A percentile compares a stretch with the other conserved stretches of the same genome.
Evolutionary conservation across 352 stramenopile species (phyloP).

Genomic region (Globisporangium cystogenes): DNA sequence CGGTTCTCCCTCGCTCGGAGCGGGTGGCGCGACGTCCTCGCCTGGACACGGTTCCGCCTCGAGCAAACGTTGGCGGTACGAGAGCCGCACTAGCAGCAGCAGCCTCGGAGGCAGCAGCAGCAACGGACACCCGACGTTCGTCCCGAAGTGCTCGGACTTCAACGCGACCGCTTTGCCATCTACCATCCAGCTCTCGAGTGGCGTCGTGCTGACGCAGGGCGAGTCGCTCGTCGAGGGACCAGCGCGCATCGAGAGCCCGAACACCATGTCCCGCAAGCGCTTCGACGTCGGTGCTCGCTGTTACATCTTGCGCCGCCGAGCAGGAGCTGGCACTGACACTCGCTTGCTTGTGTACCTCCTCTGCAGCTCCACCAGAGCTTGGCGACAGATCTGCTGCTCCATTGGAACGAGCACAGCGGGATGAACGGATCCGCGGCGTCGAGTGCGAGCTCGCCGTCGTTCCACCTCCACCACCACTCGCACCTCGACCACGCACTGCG

Average conservation of each 20-base stretch:
- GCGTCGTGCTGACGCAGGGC: slow-evolving; percentile 36
- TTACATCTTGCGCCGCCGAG: not conserved
- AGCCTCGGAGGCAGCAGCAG: not conserved
- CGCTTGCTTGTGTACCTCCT: not conserved
- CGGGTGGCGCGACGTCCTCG: not conserved
- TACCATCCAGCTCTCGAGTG: slow-evolving; percentile 27
- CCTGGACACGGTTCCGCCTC: not conserved
- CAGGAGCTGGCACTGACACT: not conserved
- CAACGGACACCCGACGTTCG: slow-evolving; percentile 10
- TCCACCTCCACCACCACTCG: slow-evolving; percentile 10
- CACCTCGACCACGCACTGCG: slow-evolving; percentile 5
- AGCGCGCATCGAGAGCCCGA: slow-evolving; percentile 25
- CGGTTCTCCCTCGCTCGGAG: no score
- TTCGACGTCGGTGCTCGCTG: slow-evolving; percentile 38
- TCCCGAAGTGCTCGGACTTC: slow-evolving; percentile 20
- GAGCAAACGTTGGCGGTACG: not conserved
- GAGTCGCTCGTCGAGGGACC: slow-evolving; percentile 37
- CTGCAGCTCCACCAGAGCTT: slow-evolving; percentile 54
- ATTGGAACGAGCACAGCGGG: slow-evolving; percentile 17
- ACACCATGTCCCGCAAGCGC: slow-evolving; percentile 62
- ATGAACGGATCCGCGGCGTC: not conserved
- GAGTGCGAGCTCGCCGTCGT: slow-evolving; percentile 12
- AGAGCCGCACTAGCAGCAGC: not conserved
- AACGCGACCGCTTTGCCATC: slow-evolving; percentile 13
- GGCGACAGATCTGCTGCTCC: slow-evolving; percentile 35